Conservation (phyloP, 805 yeast species). For the Saccharomycopsis vini region DNA sequence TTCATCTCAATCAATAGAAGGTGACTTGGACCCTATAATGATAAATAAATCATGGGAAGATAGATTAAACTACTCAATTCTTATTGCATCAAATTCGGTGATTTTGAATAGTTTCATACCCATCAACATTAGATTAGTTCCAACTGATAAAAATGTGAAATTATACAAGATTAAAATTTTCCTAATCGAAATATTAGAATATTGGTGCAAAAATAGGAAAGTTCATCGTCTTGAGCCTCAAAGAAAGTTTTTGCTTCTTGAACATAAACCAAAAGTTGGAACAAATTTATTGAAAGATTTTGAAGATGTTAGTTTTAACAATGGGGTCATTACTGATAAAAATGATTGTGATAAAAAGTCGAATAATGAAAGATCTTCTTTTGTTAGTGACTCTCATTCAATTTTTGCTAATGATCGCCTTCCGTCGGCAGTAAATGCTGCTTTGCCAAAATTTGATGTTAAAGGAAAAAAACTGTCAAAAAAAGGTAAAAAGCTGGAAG, state of each 20-base stretch:
- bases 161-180: constrained; percentile 81
- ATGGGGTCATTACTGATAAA: constrained; percentile 21
- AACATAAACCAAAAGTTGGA: constrained; percentile 58
- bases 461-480: neutral
- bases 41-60: constrained; percentile 92
- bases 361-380: neutral
- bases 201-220: constrained; percentile 74
- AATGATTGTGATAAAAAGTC: neutral
- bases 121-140: constrained; percentile 72
- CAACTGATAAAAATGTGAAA: constrained; percentile 71
- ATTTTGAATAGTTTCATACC: constrained; percentile 80
- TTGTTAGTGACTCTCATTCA: neutral
- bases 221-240: constrained; percentile 91
- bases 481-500: constrained; percentile 21
- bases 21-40: constrained; percentile 78
- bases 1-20: constrained; percentile 70
- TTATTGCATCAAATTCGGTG: constrained; percentile 82
- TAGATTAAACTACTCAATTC: constrained; percentile 79
- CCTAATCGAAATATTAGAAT: constrained; percentile 83
- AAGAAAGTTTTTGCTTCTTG: constrained; percentile 69
- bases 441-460: neutral
- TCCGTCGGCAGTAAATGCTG: neutral
- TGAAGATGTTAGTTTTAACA: constrained; percentile 24
- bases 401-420: neutral
- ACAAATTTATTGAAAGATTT: constrained; percentile 38